These are phyloP conservation scores for Moelleriella libera DNA, from an alignment of 2,329 filamentous ascomycete species.

Conservation along the genomic window DNA sequence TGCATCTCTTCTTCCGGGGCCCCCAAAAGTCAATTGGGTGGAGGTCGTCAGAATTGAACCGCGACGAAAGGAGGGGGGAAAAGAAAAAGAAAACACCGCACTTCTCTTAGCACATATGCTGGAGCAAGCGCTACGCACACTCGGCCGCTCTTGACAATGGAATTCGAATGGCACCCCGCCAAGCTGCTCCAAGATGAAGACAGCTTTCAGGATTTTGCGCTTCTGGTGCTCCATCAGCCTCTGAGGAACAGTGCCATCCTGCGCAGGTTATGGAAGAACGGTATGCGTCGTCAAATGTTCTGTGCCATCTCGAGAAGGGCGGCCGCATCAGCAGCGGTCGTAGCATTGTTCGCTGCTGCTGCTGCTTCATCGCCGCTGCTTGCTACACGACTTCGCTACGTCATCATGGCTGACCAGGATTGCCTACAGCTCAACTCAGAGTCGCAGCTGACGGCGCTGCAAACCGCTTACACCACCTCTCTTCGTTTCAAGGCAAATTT, in stretches of 20 bases:
- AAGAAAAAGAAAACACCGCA: neutral
- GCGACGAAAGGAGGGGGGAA: no score
- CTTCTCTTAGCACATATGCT: neutral
- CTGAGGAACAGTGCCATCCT: slow-evolving; percentile 30
- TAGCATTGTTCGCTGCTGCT: neutral
- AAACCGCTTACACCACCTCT: slow-evolving; percentile 50
- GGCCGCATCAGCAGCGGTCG: no score
- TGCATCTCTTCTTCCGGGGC: no score
- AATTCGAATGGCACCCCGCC: slow-evolving; percentile 25
- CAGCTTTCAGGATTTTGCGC: slow-evolving; percentile 21
- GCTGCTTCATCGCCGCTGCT: neutral
- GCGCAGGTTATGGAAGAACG: slow-evolving; percentile 33
- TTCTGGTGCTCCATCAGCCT: slow-evolving; percentile 39
- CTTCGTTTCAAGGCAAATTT: slow-evolving; percentile 26
- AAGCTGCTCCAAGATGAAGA: slow-evolving; percentile 20
- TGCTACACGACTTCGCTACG: neutral
- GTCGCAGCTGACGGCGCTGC: slow-evolving; percentile 88
- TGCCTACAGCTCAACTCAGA: slow-evolving; percentile 41
- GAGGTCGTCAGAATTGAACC: no score
- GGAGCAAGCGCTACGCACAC: no score
- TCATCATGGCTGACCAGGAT: neutral
- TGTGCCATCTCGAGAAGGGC: no score
- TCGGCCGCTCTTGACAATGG: slow-evolving; percentile 5
- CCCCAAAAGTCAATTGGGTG: no score
- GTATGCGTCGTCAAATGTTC: slow-evolving; percentile 15